A percentile compares a stretch with the other conserved stretches of the same genome.
These are phyloP conservation scores for Mycena floridula DNA, from an alignment of 768 basidiomycete species.

Conservation along the genomic window DNA sequence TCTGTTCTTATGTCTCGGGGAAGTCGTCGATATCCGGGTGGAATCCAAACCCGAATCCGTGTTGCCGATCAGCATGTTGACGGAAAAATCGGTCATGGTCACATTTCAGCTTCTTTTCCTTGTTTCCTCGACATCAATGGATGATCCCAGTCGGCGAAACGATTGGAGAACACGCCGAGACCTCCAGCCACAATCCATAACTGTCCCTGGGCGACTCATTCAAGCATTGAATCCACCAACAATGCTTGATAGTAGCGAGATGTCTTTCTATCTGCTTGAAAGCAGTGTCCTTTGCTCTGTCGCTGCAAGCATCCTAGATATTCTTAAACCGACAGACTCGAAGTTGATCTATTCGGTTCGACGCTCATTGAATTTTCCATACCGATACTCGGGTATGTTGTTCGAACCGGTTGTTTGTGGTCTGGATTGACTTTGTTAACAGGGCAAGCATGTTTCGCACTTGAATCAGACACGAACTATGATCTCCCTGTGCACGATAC, in stretches of 20 bases:
- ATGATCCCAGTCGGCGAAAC: neutral
- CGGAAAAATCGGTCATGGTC: neutral
- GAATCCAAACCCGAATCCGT: neutral
- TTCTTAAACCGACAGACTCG: neutral
- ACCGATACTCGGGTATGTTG: neutral
- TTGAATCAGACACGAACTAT: neutral
- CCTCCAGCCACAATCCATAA: neutral
- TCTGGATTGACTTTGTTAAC: neutral
- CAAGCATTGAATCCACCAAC: neutral
- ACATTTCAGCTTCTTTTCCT: neutral
- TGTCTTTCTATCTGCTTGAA: neutral
- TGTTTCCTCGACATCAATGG: neutral
- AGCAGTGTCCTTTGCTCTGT: neutral
- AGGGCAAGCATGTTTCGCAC: neutral
- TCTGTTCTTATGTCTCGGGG: neutral
- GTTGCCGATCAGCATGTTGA: neutral
- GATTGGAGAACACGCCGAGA: neutral
- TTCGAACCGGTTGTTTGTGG: neutral
- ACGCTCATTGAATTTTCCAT: neutral
- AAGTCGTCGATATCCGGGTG: neutral
- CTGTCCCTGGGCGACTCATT: neutral
- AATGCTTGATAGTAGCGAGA: neutral
- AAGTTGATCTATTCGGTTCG: neutral
- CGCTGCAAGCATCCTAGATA: neutral
- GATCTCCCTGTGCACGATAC: neutral